Conservation (phyloP, 2,329 filamentous ascomycete species). For the Parafenestella ontariensis region DNA sequence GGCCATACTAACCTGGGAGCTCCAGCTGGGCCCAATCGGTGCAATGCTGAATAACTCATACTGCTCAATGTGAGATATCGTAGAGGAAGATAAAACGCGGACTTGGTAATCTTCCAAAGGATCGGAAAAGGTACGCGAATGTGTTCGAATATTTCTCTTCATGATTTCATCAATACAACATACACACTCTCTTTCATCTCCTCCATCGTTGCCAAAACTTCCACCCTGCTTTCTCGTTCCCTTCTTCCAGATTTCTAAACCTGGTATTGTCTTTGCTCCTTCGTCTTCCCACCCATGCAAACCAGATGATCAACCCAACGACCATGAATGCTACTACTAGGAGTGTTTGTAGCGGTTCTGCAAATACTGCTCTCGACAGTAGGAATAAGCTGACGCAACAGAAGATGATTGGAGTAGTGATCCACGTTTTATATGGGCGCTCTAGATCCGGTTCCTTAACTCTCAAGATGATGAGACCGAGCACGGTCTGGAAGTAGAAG, state of each 20-base stretch:
- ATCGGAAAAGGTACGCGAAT: too few relatives aligned
- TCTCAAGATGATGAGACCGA: slow-evolving; percentile 88
- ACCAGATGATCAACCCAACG: slow-evolving; percentile 86
- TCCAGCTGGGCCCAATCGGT: too few relatives aligned
- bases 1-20: too few relatives aligned
- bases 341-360: slow-evolving; percentile 87
- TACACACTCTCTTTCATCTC: slow-evolving; percentile 6
- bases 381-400: slow-evolving; percentile 97
- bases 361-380: slow-evolving; percentile 85
- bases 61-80: too few relatives aligned
- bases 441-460: slow-evolving; percentile 88
- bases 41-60: too few relatives aligned
- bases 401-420: slow-evolving; percentile 95
- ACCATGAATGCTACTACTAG: slow-evolving; percentile 86
- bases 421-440: slow-evolving; percentile 94
- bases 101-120: too few relatives aligned
- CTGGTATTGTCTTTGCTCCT: slow-evolving; percentile 34
- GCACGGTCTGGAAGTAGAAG: slow-evolving; percentile 95
- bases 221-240: slow-evolving; percentile 48
- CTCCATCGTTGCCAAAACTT: slow-evolving; percentile 56
- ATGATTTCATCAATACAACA: background rate
- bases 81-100: too few relatives aligned
- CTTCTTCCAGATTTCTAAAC: slow-evolving; percentile 29
- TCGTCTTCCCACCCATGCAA: slow-evolving; percentile 75
- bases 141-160: background rate